These are phyloP conservation scores for Geotrichum reessii DNA, from an alignment of 1,139 yeast genomes.

Conservation along the genomic window DNA sequence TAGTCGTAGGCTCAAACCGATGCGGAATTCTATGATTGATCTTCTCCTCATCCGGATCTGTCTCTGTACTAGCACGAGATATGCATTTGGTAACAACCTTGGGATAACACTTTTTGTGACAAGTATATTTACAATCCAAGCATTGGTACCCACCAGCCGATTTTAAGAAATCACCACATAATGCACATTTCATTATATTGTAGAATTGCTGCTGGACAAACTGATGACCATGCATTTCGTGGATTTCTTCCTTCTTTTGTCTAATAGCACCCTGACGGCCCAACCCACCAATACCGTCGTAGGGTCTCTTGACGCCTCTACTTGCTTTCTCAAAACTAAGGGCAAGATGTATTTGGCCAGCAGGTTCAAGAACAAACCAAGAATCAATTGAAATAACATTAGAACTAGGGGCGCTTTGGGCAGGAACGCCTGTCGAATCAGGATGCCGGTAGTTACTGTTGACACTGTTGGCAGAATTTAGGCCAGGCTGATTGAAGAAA, in stretches of 20 bases:
- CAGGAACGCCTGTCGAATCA: not conserved
- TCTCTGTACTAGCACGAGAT: conserved; percentile 79
- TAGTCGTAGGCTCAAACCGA: conserved; percentile 82
- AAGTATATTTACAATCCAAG: conserved; percentile 88
- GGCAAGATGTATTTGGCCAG: conserved; percentile 77
- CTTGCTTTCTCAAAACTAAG: conserved; percentile 73
- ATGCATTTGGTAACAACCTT: conserved; percentile 95
- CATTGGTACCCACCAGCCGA: conserved; percentile 86
- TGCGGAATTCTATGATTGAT: conserved; percentile 96
- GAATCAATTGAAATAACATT: conserved; percentile 44
- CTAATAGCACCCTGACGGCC: conserved; percentile 99
- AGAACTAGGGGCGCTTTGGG: not conserved
- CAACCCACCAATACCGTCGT: conserved; percentile 59
- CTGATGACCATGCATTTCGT: conserved; percentile 94
- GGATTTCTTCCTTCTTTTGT: conserved; percentile 88
- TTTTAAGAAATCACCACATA: conserved; percentile 91
- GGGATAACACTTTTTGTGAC: conserved; percentile 91
- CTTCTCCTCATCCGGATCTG: conserved; percentile 80
- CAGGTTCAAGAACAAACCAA: conserved; percentile 94
- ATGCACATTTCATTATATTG: conserved; percentile 93
- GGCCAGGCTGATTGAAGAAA: conserved; percentile 2
- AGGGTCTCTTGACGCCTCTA: conserved; percentile 38
- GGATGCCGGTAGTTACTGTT: not conserved
- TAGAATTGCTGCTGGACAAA: conserved; percentile 93
- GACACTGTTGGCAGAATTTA: not conserved